Evolutionary conservation across 2,329 filamentous ascomycete species (phyloP), one percentile per base, ranked within the genome.

Genomic region (Fusarium incarnatum): DNA sequence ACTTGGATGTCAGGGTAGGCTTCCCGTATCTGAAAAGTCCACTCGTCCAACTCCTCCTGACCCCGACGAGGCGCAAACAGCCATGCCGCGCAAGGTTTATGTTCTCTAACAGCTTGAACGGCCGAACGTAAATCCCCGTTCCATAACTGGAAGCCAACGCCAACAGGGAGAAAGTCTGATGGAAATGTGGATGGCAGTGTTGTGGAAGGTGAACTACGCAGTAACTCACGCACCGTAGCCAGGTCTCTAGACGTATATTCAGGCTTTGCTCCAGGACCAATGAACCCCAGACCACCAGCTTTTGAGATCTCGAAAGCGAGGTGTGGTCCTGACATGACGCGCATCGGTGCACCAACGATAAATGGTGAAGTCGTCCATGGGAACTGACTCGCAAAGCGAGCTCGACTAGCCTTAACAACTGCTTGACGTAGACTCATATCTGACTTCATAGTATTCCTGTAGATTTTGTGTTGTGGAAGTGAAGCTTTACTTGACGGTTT

Each of bases 311-410:
- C 85, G 32, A 89, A 80, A 5, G 90, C 88, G 5, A 93, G 83
- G 1, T 79, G 71, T 75, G 83, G 65, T 77, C 85, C 74, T 77
- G 84, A 71, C 84, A 93, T 87, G 37, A 89, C 83, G 47, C 89
- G 86, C 91, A 94, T 93, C 0, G 92, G 92, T 2, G 90, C 91
- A 40, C 84, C 83, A 47, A 85, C 82, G 30, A 94, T 83, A 22
- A 92, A 72, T 0, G 78, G 76, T 5, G 74, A 40, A n/a, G 90
- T 74, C 11, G 68, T 52, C 78, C 78, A 79, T 44, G 76, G 75
- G 54, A 70, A 68, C 15, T 57, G 47, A 18, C 20, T 55, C 5
- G 32, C 44, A n/a, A 64, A 70, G 25, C 52, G 56, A 57, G 60
- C 28, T 48, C 49, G 52, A 7, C 50, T 46, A 27, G 49, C 44